phyloP scores from a whole-genome alignment of 352 stramenopile species.

The Phytophthora crassamura region DNA sequence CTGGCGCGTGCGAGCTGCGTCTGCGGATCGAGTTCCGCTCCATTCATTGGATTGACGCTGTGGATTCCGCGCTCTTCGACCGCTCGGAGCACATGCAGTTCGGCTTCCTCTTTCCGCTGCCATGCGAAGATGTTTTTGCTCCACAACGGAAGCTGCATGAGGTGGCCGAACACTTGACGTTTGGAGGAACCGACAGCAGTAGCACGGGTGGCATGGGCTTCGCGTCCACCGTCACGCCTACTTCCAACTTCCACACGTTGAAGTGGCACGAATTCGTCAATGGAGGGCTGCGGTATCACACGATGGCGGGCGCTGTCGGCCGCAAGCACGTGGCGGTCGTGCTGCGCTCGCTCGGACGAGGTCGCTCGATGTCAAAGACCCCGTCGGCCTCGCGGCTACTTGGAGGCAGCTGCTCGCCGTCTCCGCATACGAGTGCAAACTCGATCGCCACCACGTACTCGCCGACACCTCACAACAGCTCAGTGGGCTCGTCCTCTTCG shows the following conservation, averaged over 20 bases:
- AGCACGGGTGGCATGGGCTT: constrained; percentile 40
- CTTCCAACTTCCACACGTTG: constrained; percentile 76
- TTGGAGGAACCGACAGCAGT: constrained; percentile 39
- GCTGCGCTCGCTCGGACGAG: constrained; percentile 47
- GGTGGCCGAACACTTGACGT: constrained; percentile 77
- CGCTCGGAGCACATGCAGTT: constrained; percentile 74
- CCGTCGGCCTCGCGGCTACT: constrained; percentile 37
- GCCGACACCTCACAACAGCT: constrained; percentile 34
- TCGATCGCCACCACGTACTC: constrained; percentile 43
- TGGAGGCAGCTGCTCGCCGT: constrained; percentile 34
- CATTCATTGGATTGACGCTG: constrained; percentile 71
- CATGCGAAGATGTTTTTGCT: constrained; percentile 83
- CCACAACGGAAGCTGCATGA: constrained; percentile 82
- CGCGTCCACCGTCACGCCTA: constrained; percentile 56
- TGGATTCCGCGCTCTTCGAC: constrained; percentile 68
- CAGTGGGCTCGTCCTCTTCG: constrained; percentile 28
- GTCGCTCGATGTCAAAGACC: constrained; percentile 38
- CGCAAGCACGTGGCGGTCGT: constrained; percentile 75
- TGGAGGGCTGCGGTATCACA: constrained; percentile 68
- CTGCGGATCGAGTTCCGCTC: constrained; percentile 76
- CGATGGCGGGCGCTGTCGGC: constrained; percentile 47
- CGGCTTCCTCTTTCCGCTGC: constrained; percentile 78
- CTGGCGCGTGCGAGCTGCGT: constrained; percentile 61
- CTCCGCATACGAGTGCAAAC: constrained; percentile 27
- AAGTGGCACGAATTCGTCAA: constrained; percentile 81